Base-by-base conservation (phyloP, 352 stramenopile species). In the Globisporangium cederbergense region DNA sequence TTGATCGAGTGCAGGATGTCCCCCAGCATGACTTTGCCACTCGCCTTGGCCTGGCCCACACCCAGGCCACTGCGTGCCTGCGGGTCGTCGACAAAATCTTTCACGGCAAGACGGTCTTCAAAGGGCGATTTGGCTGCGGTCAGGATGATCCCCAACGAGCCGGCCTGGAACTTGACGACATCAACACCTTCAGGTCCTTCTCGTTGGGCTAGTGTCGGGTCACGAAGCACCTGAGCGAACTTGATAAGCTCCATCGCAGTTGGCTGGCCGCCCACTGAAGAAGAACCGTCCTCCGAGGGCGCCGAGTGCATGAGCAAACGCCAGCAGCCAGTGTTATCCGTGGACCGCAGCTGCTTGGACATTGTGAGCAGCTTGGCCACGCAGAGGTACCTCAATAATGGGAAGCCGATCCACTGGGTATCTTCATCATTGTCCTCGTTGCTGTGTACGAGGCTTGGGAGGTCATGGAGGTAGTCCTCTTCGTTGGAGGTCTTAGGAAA, bases 1-100 rank as follows among this genome's bases (percentile, higher is more conserved):
- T 95, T 95, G 59, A 95, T 90, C 34, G 84, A 91, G 63, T 93
- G 77, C 13, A 95, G 59, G 4, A 93, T 62, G 38, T 95, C 84
- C 1, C 83, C 83, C 10, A 91, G 52, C 2, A 64, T 63, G 14
- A 95, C 78, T 58, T 82, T 79, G 0, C 83, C 78, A 62, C 78
- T 89, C 28, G 77, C 73, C 43, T 92, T 54, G 2, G 86, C 86
- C 76, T 89, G 79, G 0, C 86, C 83, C 0, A 78, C 53, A 0
- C 73, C 52, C 22, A 58, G 52, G 22, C 52, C 70, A 67, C 73
- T 64, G 0, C 49, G 58, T 18, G 63, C 62, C 4, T 58, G 64
- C 5, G 77, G 38, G 50, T 90, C 81, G 28, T 70, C 66, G 3
- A 72, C 76, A 63, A 93, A 92, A n/a, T 82, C 78, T 71, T 93